A percentile compares a stretch with the other conserved stretches of the same genome.
Conservation (phyloP, 495 filamentous ascomycete species). For the Geopyxis carbonaria region DNA sequence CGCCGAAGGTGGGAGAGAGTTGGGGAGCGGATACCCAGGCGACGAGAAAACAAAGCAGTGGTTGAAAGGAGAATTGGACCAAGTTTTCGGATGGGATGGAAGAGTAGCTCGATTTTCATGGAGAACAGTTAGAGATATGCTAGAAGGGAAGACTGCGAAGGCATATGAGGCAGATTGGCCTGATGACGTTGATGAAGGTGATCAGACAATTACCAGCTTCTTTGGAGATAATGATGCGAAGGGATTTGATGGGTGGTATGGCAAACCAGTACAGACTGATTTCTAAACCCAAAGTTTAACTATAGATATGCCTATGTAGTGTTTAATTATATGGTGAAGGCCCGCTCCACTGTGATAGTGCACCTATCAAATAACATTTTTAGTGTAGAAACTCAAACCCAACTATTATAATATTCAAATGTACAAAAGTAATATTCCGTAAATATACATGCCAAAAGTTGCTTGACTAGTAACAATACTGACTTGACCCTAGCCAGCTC, state of each 20-base stretch:
- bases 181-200: slow-evolving; percentile 50
- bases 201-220: slow-evolving; percentile 55
- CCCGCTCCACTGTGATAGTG: too few relatives aligned
- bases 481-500: too few relatives aligned
- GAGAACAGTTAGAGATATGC: slow-evolving; percentile 84
- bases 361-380: too few relatives aligned
- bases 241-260: slow-evolving; percentile 16
- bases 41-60: slow-evolving; percentile 66
- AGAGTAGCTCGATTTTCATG: slow-evolving; percentile 79
- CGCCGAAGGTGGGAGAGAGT: slow-evolving; percentile 25
- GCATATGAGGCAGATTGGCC: slow-evolving; percentile 67
- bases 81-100: slow-evolving; percentile 84
- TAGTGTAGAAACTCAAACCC: too few relatives aligned
- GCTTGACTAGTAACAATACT: too few relatives aligned
- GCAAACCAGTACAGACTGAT: slow-evolving; percentile 15
- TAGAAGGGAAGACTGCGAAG: slow-evolving; percentile 44
- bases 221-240: slow-evolving; percentile 29
- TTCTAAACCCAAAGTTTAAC: too few relatives aligned
- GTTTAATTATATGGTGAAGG: too few relatives aligned
- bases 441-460: too few relatives aligned
- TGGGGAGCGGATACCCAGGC: slow-evolving; percentile 88
- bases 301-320: too few relatives aligned
- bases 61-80: slow-evolving; percentile 74
- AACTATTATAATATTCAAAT: too few relatives aligned
- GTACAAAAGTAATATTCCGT: too few relatives aligned